A percentile compares a stretch with the other conserved stretches of the same genome.
Conservation (phyloP, 306 rosid species). For the Sesbania bispinosa region DNA sequence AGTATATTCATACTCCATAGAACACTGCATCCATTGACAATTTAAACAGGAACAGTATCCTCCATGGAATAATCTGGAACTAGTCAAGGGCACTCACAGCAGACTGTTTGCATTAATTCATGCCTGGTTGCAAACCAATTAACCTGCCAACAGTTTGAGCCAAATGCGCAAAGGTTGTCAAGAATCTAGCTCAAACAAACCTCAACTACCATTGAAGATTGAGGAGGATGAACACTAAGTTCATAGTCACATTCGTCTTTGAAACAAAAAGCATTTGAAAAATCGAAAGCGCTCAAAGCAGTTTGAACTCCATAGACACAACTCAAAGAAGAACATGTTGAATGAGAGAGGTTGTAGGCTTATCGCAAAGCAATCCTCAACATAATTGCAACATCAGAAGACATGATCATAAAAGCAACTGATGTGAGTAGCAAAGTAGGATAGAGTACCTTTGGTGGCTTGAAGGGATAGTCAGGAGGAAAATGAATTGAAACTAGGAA, state of each 20-base stretch:
- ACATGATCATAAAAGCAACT: neutral
- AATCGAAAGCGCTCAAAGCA: too few relatives aligned
- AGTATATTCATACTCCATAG: neutral
- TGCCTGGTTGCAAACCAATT: neutral
- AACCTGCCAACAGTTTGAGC: neutral
- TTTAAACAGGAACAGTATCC: neutral
- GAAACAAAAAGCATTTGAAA: neutral
- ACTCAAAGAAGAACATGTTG: neutral
- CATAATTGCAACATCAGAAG: neutral
- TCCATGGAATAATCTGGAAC: neutral
- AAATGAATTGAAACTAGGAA: slow-evolving; percentile 79
- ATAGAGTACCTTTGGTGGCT: slow-evolving; percentile 75
- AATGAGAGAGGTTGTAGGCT: neutral
- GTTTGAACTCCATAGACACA: neutral
- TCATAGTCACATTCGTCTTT: neutral
- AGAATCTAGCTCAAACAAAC: neutral
- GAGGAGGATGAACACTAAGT: neutral
- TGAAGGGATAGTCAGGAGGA: slow-evolving; percentile 90
- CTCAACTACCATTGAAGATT: neutral
- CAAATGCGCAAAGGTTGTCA: neutral
- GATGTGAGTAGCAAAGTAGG: neutral
- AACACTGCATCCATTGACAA: neutral
- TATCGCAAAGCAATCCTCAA: neutral
- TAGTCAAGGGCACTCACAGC: neutral
- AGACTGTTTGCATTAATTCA: neutral